phyloP scores from a whole-genome alignment of 208 protist species.

The Leishmania mexicana region DNA sequence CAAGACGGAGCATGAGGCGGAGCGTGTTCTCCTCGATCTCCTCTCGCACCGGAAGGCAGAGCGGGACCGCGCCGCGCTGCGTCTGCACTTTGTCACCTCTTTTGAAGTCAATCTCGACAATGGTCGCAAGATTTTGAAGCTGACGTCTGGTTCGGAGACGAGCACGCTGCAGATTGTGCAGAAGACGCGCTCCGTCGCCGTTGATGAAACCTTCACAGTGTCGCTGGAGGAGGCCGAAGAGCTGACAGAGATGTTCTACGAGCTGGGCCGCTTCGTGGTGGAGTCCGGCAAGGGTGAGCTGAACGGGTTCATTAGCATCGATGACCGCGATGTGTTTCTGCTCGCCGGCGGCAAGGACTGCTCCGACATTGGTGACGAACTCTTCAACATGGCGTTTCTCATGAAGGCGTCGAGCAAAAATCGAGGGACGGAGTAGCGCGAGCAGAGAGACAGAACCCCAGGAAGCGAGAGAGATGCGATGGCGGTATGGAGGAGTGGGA shows the following conservation, averaged over 20 bases:
- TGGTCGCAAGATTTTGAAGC: constrained; percentile 67
- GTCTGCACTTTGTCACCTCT: constrained; percentile 66
- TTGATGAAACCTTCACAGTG: constrained; percentile 62
- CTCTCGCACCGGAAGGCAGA: constrained; percentile 79
- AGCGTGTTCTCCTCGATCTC: constrained; percentile 76
- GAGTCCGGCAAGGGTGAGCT: constrained; percentile 73
- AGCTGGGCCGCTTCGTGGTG: constrained; percentile 78
- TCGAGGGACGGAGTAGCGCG: neutral
- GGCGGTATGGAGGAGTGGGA: neutral
- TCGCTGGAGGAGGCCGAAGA: constrained; percentile 75
- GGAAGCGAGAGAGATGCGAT: neutral
- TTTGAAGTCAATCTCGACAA: constrained; percentile 87
- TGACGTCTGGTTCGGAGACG: constrained; percentile 52
- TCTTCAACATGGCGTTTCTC: constrained; percentile 76
- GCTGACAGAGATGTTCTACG: constrained; percentile 80
- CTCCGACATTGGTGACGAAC: constrained; percentile 73
- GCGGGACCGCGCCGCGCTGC: constrained; percentile 73
- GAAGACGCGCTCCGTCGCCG: constrained; percentile 60
- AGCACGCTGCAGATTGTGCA: constrained; percentile 71
- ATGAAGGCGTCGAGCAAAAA: constrained; percentile 42
- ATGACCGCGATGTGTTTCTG: constrained; percentile 83
- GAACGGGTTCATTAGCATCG: constrained; percentile 80
- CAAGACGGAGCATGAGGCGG: constrained; percentile 75
- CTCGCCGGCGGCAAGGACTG: constrained; percentile 68
- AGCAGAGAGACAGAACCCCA: neutral